Evolutionary conservation across 2,329 filamentous ascomycete genomes (phyloP).

Genomic region (Diplodia intermedia): DNA sequence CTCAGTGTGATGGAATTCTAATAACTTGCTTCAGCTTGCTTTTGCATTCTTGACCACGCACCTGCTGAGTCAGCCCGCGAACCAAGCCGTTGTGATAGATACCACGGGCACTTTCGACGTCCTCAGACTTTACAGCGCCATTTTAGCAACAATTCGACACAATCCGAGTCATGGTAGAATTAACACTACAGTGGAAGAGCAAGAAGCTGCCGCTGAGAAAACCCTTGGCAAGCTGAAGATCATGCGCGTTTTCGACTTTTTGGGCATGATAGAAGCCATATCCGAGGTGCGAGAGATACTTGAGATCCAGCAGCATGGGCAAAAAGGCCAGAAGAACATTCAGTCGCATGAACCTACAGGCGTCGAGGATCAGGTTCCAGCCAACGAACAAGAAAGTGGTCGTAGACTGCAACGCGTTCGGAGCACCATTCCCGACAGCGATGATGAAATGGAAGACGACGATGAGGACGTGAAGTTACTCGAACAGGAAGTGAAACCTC

Average conservation of each 20-base stretch:
- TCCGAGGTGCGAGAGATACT: slow-evolving; percentile 52
- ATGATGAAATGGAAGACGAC: slow-evolving; percentile 44
- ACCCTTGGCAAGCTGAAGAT: slow-evolving; percentile 55
- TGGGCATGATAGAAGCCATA: slow-evolving; percentile 56
- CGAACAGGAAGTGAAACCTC: neutral
- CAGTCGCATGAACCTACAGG: neutral
- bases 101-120: slow-evolving; percentile 56
- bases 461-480: slow-evolving; percentile 53
- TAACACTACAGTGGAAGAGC: neutral
- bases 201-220: slow-evolving; percentile 44
- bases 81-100: slow-evolving; percentile 54
- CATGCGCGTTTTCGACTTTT: slow-evolving; percentile 59
- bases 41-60: slow-evolving; percentile 49
- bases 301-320: slow-evolving; percentile 34
- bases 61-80: slow-evolving; percentile 42
- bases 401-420: slow-evolving; percentile 1
- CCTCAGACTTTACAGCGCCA: slow-evolving; percentile 46
- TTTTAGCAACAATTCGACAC: slow-evolving; percentile 38
- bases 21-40: slow-evolving; percentile 39
- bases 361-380: neutral
- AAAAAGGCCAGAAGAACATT: neutral
- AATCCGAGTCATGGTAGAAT: no score
- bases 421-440: slow-evolving; percentile 43
- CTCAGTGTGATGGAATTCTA: no score
- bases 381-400: neutral